phyloP scores from a whole-genome alignment of 768 basidiomycete species.

The Kwoniella sp. region DNA sequence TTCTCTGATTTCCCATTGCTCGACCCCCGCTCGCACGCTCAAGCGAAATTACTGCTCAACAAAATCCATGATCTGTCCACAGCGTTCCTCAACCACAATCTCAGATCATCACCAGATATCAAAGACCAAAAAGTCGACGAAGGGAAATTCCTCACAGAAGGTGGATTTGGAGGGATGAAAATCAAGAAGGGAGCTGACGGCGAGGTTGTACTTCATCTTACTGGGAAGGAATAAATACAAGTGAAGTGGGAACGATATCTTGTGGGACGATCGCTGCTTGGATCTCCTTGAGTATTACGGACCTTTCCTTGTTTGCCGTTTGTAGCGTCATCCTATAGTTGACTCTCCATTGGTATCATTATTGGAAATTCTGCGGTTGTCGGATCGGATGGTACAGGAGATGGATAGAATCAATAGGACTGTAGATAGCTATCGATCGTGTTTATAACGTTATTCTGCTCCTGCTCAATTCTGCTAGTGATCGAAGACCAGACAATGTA shows the following conservation, averaged over 20 bases:
- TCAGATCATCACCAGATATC: constrained; percentile 22
- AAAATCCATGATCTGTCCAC: constrained; percentile 42
- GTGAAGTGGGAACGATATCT: too few relatives aligned
- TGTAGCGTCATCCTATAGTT: too few relatives aligned
- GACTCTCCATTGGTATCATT: too few relatives aligned
- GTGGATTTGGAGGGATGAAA: constrained; percentile 37
- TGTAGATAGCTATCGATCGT: too few relatives aligned
- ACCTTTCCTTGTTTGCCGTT: too few relatives aligned
- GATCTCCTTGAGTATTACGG: too few relatives aligned
- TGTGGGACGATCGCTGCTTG: too few relatives aligned
- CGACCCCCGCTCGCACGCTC: constrained; percentile 25
- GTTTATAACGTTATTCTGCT: not conserved
- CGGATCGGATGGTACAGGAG: too few relatives aligned
- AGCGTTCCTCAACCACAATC: constrained; percentile 36
- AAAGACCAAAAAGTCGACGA: constrained; percentile 34
- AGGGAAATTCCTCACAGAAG: constrained; percentile 32
- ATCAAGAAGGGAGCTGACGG: constrained; percentile 35
- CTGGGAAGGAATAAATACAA: constrained; percentile 23
- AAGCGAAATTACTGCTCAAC: constrained; percentile 25
- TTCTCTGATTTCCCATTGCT: constrained; percentile 54
- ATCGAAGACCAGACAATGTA: too few relatives aligned
- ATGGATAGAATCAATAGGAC: too few relatives aligned
- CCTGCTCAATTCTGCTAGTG: not conserved
- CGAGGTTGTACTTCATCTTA: constrained; percentile 47
- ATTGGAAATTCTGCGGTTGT: too few relatives aligned